Percentiles rank a stretch among this genome's conserved stretches.
phyloP scores from a whole-genome alignment of 805 yeast genomes.

The Tetrapisispora nanseiensis region DNA sequence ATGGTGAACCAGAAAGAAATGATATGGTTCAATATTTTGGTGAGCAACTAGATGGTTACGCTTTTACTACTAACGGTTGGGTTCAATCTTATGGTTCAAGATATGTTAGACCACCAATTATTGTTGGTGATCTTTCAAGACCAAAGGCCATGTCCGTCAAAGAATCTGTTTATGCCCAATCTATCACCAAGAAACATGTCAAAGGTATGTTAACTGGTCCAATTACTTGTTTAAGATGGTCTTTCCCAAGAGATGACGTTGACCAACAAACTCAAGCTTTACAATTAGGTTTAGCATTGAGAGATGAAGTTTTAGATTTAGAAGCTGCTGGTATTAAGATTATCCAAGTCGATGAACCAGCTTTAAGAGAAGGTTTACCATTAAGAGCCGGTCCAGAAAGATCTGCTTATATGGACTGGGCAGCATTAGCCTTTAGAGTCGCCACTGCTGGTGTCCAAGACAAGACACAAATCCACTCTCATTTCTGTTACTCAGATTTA shows the following conservation, averaged over 20 bases:
- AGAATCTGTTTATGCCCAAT: conserved; percentile 98
- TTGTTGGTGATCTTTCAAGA: conserved; percentile 98
- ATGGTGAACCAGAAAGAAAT: conserved; percentile 99
- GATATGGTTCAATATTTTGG: conserved; percentile 99
- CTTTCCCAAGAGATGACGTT: conserved; percentile 99
- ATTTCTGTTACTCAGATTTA: conserved; percentile 99
- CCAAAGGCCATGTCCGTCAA: conserved; percentile 97
- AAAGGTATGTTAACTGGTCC: conserved; percentile 99
- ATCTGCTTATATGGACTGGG: conserved; percentile 94
- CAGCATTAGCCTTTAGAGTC: conserved; percentile 98
- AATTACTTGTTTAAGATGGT: conserved; percentile 98
- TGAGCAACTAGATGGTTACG: conserved; percentile 96
- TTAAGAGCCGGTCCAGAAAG: conserved; percentile 96
- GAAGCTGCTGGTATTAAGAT: conserved; percentile 97
- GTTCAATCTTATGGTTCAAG: conserved; percentile 99
- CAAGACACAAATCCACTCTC: conserved; percentile 97
- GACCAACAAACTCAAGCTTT: conserved; percentile 87
- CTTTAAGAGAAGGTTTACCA: conserved; percentile 99
- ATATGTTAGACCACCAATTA: conserved; percentile 98
- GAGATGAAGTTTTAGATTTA: conserved; percentile 97
- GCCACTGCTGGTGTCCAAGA: conserved; percentile 97
- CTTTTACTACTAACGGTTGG: conserved; percentile 99
- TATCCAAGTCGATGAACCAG: conserved; percentile 99
- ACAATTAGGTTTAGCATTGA: conserved; percentile 93
- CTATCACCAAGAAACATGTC: conserved; percentile 89